Evolutionary conservation across 495 filamentous ascomycete genomes (phyloP).

Genomic region (Lepidopterella palustris): DNA sequence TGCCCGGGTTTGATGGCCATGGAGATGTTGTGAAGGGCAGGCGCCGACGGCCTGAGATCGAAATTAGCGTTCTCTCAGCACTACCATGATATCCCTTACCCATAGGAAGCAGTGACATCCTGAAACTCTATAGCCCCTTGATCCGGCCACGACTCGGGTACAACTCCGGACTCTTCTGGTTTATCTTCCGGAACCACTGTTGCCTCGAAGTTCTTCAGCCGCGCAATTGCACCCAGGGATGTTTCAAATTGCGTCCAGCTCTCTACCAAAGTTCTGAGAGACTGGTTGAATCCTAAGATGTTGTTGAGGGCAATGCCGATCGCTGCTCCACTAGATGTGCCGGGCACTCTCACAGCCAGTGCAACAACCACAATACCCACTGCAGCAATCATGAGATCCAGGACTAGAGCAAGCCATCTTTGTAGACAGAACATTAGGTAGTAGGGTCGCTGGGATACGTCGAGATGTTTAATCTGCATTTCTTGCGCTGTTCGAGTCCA

Average conservation of each 20-base stretch:
- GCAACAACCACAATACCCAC: slow-evolving; percentile 26
- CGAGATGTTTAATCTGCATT: slow-evolving; percentile 40
- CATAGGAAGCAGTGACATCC: slow-evolving; percentile 7
- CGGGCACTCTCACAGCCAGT: not conserved
- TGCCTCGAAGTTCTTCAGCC: slow-evolving; percentile 10
- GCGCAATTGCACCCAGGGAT: slow-evolving; percentile 12
- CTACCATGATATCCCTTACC: slow-evolving; percentile 1
- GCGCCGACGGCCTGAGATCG: not conserved
- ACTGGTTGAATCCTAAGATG: slow-evolving; percentile 4
- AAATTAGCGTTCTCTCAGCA: not conserved
- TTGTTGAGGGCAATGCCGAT: slow-evolving; percentile 15
- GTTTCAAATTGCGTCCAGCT: slow-evolving; percentile 20
- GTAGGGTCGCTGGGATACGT: slow-evolving; percentile 53
- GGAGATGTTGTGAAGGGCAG: slow-evolving; percentile 45
- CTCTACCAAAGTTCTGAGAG: slow-evolving; percentile 1
- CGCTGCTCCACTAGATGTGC: not conserved
- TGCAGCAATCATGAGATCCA: slow-evolving; percentile 38
- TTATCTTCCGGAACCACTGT: slow-evolving; percentile 28
- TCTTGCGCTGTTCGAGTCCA: slow-evolving; percentile 45
- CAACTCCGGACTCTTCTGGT: slow-evolving; percentile 4
- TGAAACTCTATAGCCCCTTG: slow-evolving; percentile 9
- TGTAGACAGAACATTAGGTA: slow-evolving; percentile 51
- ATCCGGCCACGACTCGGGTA: slow-evolving; percentile 9
- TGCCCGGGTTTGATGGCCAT: slow-evolving; percentile 47
- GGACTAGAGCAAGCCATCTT: slow-evolving; percentile 37